Conservation (phyloP, 176 grass and related monocot species). For the Avena insularis region DNA sequence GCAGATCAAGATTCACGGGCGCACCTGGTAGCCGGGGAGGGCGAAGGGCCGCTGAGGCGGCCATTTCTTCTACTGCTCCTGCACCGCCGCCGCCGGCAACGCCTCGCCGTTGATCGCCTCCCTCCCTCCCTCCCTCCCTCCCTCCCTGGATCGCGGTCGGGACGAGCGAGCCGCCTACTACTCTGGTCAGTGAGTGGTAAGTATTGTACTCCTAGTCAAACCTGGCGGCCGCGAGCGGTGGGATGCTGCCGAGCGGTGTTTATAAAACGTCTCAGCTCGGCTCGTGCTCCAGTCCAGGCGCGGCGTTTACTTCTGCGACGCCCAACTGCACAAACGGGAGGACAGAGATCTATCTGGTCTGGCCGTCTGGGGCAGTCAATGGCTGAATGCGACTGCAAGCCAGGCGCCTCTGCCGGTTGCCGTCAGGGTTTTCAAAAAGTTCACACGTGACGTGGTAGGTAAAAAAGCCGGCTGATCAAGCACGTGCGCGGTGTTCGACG, state of each 20-base stretch:
- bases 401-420: too few relatives aligned
- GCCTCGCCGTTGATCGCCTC: not conserved
- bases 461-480: too few relatives aligned
- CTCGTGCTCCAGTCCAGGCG: too few relatives aligned
- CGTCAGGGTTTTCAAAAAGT: too few relatives aligned
- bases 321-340: too few relatives aligned
- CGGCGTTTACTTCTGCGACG: too few relatives aligned
- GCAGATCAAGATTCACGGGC: not conserved
- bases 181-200: not conserved
- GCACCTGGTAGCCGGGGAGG: constrained; percentile 11
- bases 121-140: not conserved
- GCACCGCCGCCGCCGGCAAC: not conserved
- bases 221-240: not conserved
- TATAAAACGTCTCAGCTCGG: not conserved
- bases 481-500: too few relatives aligned
- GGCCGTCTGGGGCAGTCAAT: too few relatives aligned
- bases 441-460: too few relatives aligned
- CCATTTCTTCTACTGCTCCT: not conserved
- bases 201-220: not conserved
- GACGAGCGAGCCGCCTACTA: not conserved
- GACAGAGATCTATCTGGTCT: too few relatives aligned
- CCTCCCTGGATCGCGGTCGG: not conserved
- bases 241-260: not conserved
- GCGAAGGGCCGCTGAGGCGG: not conserved
- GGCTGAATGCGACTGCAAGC: too few relatives aligned